Percentiles rank a stretch among this genome's conserved stretches.
These are phyloP conservation scores for Trypanosoma cruzi DNA, from an alignment of 208 protist species.

Conservation along the genomic window DNA sequence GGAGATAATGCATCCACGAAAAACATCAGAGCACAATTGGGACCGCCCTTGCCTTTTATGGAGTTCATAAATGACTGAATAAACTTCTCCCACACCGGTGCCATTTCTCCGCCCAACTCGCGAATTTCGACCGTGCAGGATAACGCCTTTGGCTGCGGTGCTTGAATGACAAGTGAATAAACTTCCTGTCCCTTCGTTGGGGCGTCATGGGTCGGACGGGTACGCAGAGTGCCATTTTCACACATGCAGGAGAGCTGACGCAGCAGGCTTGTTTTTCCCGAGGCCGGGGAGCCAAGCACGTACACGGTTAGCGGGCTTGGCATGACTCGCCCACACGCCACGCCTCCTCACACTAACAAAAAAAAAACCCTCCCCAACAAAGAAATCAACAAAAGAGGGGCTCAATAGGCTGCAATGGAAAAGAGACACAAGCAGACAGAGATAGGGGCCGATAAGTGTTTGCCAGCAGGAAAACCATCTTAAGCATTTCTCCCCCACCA, in stretches of 20 bases:
- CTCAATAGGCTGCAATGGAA: background rate
- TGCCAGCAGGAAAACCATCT: background rate
- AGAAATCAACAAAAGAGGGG: background rate
- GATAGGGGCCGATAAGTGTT: background rate
- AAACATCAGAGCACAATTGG: constrained; percentile 53
- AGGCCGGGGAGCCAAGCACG: constrained; percentile 64
- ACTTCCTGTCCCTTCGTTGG: constrained; percentile 81
- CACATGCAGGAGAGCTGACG: constrained; percentile 48
- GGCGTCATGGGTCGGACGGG: constrained; percentile 27
- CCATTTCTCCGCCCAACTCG: constrained; percentile 68
- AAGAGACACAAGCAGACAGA: background rate
- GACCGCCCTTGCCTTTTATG: background rate
- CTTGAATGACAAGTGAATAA: constrained; percentile 26
- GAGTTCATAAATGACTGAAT: constrained; percentile 36
- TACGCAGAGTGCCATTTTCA: constrained; percentile 24
- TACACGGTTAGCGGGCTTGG: constrained; percentile 34
- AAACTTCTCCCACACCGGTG: constrained; percentile 68
- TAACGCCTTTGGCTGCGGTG: constrained; percentile 5
- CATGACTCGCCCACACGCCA: constrained; percentile 12
- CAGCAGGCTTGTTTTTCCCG: constrained; percentile 75
- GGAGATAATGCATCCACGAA: constrained; percentile 65
- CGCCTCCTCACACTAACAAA: background rate
- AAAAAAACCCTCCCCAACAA: constrained; percentile 10
- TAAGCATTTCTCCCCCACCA: background rate
- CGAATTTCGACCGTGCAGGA: constrained; percentile 47